These are phyloP conservation scores for Oryza punctata DNA, from an alignment of 176 grass and related monocot species.

Conservation along the genomic window DNA sequence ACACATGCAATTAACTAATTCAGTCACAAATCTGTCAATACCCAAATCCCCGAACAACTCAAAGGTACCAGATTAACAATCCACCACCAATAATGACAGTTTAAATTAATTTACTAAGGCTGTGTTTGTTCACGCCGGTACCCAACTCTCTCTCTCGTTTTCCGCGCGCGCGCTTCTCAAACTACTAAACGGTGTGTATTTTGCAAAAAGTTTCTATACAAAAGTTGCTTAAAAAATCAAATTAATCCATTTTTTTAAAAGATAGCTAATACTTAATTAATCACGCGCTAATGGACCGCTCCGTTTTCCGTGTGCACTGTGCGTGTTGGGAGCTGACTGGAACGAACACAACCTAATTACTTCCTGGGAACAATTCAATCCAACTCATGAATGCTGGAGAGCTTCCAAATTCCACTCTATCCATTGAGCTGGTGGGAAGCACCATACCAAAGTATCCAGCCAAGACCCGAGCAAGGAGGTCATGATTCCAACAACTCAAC, in stretches of 20 bases:
- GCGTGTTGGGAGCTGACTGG: too few relatives aligned
- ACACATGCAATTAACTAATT: background rate
- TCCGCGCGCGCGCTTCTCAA: too few relatives aligned
- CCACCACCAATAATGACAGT: background rate
- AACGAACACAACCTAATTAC: too few relatives aligned
- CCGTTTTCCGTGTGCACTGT: too few relatives aligned
- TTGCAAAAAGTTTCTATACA: too few relatives aligned
- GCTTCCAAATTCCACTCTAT: slow-evolving; percentile 19
- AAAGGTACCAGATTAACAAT: background rate
- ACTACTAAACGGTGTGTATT: too few relatives aligned
- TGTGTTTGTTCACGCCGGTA: too few relatives aligned
- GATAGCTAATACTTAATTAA: too few relatives aligned
- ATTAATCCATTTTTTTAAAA: too few relatives aligned
- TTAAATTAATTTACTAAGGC: background rate
- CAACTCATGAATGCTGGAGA: slow-evolving; percentile 23
- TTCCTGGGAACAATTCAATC: slow-evolving; percentile 17
- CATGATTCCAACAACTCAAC: slow-evolving; percentile 31
- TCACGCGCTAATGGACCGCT: too few relatives aligned
- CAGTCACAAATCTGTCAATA: background rate
- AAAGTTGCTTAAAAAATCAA: too few relatives aligned
- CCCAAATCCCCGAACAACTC: background rate
- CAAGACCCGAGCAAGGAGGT: background rate
- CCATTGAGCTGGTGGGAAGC: background rate
- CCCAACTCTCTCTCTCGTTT: too few relatives aligned
- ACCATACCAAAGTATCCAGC: slow-evolving; percentile 26